A percentile compares a stretch with the other conserved stretches of the same genome.
Evolutionary conservation across 2,329 filamentous ascomycete species (phyloP).

Genomic region (Cladophialophora exuberans): DNA sequence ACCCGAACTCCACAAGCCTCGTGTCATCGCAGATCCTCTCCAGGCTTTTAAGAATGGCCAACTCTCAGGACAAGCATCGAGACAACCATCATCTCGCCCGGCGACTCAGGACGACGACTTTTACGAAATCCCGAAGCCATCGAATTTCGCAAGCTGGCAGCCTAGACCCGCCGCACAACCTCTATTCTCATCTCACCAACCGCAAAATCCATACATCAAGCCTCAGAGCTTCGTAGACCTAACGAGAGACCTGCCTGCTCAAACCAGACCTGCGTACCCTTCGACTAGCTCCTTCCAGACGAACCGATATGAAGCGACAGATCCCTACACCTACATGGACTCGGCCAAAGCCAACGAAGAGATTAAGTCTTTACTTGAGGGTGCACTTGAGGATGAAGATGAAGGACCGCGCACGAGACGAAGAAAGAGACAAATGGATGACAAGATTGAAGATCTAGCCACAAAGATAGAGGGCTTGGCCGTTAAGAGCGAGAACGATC

Average conservation of each 20-base stretch:
- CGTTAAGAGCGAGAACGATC: slow-evolving; percentile 40
- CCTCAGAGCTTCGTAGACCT: slow-evolving; percentile 55
- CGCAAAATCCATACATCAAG: slow-evolving; percentile 41
- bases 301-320: slow-evolving; percentile 57
- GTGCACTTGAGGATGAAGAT: slow-evolving; percentile 55
- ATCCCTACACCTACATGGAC: slow-evolving; percentile 57
- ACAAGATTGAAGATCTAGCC: slow-evolving; percentile 46
- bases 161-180: slow-evolving; percentile 57
- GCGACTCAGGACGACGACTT: slow-evolving; percentile 36
- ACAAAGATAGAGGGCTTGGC: slow-evolving; percentile 47
- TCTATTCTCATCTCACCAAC: slow-evolving; percentile 54
- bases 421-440: slow-evolving; percentile 45
- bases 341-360: slow-evolving; percentile 55
- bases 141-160: slow-evolving; percentile 49
- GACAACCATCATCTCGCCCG: slow-evolving; percentile 25
- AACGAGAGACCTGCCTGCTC: slow-evolving; percentile 39
- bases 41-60: slow-evolving; percentile 31
- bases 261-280: slow-evolving; percentile 48
- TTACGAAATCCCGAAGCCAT: slow-evolving; percentile 53
- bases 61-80: slow-evolving; percentile 30
- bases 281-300: slow-evolving; percentile 45
- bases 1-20: slow-evolving; percentile 30
- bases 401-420: slow-evolving; percentile 42
- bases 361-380: slow-evolving; percentile 55
- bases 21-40: slow-evolving; percentile 23